Percentiles rank a stretch among this genome's conserved stretches.
Evolutionary conservation across 306 rosid genomes (phyloP).

Genomic region (Mimosa bimucronata): DNA sequence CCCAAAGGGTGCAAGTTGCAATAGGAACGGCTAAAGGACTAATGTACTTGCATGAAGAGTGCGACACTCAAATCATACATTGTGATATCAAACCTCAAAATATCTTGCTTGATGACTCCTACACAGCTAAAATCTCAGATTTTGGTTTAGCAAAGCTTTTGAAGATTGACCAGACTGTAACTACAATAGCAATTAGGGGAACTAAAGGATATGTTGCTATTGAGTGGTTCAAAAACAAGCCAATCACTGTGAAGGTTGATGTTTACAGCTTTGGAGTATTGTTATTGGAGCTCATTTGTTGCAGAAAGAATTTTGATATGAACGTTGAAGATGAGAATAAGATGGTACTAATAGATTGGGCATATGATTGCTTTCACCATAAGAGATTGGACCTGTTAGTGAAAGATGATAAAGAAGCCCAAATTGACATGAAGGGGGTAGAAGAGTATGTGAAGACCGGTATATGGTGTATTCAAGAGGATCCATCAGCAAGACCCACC

Average conservation of each 20-base stretch:
- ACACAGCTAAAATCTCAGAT: conserved; percentile 27
- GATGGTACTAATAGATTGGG: conserved; percentile 24
- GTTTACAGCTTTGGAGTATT: conserved; percentile 35
- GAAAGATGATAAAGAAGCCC: conserved; percentile 23
- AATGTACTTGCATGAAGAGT: conserved; percentile 34
- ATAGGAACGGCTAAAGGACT: conserved; percentile 29
- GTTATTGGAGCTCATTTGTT: conserved; percentile 30
- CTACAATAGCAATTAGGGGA: conserved; percentile 30
- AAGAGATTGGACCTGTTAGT: conserved; percentile 16
- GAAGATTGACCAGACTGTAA: conserved; percentile 25
- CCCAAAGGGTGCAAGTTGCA: conserved; percentile 27
- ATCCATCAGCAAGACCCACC: conserved; percentile 36
- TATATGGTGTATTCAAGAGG: conserved; percentile 23
- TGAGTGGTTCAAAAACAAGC: conserved; percentile 36
- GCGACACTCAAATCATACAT: conserved; percentile 22
- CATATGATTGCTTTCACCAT: conserved; percentile 22
- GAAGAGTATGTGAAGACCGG: conserved; percentile 22
- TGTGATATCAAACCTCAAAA: conserved; percentile 44
- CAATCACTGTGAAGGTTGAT: conserved; percentile 29
- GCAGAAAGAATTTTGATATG: conserved; percentile 17
- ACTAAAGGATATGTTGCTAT: conserved; percentile 38
- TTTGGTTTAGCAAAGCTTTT: conserved; percentile 34
- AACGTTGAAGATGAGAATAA: conserved; percentile 10
- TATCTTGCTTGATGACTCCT: conserved; percentile 20
- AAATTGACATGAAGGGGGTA: conserved; percentile 30